Base-by-base conservation (phyloP, 2,329 filamentous ascomycete genomes). In the Botryotinia calthae region DNA sequence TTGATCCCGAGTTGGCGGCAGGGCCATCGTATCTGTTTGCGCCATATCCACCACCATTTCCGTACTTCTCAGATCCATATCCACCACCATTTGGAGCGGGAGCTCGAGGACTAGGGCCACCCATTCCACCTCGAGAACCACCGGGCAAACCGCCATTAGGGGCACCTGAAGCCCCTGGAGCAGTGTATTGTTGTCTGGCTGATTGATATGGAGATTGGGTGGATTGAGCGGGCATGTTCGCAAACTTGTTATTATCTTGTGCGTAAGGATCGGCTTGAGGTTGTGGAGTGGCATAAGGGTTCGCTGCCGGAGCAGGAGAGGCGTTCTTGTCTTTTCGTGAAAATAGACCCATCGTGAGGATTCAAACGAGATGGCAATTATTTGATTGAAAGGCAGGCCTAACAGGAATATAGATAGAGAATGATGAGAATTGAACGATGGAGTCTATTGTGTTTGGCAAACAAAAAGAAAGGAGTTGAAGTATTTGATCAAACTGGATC, bases 181-280 rank as follows among this genome's bases (percentile, higher is more conserved):
- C 58, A 40, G 82, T 82, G 73, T 75, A 72, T 42, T 76, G 73
- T 31, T 76, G 75, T 44, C 73, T 76, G 59, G 77, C 76, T 73
- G 76, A 73, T 72, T 76, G 74, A 56, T 78, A 78, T 51, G 76
- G 74, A n/a, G 77, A 75, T 46, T 74, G 59, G 62, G 74, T 75
- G 9, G 70, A 85, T 74, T 67, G 64, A 25, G 83, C 82, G 44
- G 40, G 85, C 74, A 84, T 83, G 74, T 86, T 84, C 73, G 86
- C 84, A 77, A 88, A 89, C 40, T 87, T 87, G 74, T 89, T 88
- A 44, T 81, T 81, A 70, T 85, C 83, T 79, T 88, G 85, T 70
- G 88, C 87, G 77, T 91, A 90, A 9, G 89, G 88, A 77, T 90
- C 90, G 28, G 67, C 84, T 18, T 76, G 76, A 73, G 73, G 76